Conservation (phyloP, 805 yeast species). For the Myxozyma neglecta region DNA sequence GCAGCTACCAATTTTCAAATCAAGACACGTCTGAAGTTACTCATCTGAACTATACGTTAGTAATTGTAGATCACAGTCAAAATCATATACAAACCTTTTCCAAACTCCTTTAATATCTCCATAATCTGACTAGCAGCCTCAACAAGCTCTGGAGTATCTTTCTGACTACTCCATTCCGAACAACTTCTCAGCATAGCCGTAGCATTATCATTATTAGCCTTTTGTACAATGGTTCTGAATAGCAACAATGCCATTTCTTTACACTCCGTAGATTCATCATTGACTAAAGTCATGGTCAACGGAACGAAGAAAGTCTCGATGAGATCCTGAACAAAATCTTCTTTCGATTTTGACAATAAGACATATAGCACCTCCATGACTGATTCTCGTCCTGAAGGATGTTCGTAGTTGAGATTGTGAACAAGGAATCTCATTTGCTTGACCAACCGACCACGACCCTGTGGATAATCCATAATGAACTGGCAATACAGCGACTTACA, state of each 20-base stretch:
- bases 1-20: no score
- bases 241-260: conserved; percentile 78
- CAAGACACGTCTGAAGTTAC: no score
- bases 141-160: conserved; percentile 44
- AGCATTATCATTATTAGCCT: conserved; percentile 44
- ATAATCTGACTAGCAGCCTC: conserved; percentile 37
- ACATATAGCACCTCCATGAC: conserved; percentile 82
- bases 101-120: conserved; percentile 9
- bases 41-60: no score
- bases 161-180: conserved; percentile 27
- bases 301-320: conserved; percentile 81
- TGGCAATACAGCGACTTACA: conserved; percentile 80
- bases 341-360: conserved; percentile 64
- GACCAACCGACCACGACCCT: conserved; percentile 79
- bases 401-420: conserved; percentile 77
- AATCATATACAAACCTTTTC: neutral
- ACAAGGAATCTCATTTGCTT: conserved; percentile 80
- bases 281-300: conserved; percentile 69
- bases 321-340: conserved; percentile 51
- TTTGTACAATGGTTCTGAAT: conserved; percentile 54
- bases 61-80: no score
- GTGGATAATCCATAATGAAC: conserved; percentile 92
- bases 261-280: conserved; percentile 76
- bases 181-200: conserved; percentile 20
- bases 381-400: conserved; percentile 82